These are phyloP conservation scores for Neoscytalidium dimidiatum DNA, from an alignment of 2,329 filamentous ascomycete species.

Conservation along the genomic window DNA sequence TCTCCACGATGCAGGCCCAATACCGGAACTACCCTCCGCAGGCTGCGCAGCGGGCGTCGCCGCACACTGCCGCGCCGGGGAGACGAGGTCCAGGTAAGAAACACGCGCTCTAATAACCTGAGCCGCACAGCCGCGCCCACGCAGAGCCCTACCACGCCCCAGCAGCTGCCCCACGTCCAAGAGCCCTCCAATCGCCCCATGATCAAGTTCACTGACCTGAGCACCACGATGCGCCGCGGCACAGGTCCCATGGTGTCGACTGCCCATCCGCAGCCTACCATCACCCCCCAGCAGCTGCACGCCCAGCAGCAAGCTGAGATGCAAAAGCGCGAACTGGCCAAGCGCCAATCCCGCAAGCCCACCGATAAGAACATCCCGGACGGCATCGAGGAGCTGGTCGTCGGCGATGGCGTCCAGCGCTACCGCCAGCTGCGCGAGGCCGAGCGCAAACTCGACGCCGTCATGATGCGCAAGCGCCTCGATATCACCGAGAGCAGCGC, in stretches of 20 bases:
- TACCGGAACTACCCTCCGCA: conserved; percentile 50
- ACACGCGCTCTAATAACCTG: conserved; percentile 4
- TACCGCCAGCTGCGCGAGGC: conserved; percentile 85
- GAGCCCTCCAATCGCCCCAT: conserved; percentile 29
- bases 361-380: conserved; percentile 95
- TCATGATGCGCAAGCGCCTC: conserved; percentile 90
- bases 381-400: conserved; percentile 74
- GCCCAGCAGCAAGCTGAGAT: conserved; percentile 47
- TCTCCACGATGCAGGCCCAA: conserved; percentile 44
- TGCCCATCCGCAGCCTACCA: conserved; percentile 32
- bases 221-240: conserved; percentile 45
- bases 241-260: conserved; percentile 45
- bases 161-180: neutral
- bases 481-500: conserved; percentile 79
- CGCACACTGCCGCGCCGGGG: conserved; percentile 32
- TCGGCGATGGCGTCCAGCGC: conserved; percentile 77
- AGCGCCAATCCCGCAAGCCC: conserved; percentile 82
- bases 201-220: conserved; percentile 52
- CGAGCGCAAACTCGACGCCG: conserved; percentile 85
- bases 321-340: conserved; percentile 66
- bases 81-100: conserved; percentile 44
- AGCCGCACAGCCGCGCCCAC: conserved; percentile 9
- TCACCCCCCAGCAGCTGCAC: conserved; percentile 45
- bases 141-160: conserved; percentile 20
- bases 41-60: conserved; percentile 34